These are phyloP conservation scores for Fusarium xyrophilum DNA, from an alignment of 2,329 filamentous ascomycete genomes.

Conservation along the genomic window DNA sequence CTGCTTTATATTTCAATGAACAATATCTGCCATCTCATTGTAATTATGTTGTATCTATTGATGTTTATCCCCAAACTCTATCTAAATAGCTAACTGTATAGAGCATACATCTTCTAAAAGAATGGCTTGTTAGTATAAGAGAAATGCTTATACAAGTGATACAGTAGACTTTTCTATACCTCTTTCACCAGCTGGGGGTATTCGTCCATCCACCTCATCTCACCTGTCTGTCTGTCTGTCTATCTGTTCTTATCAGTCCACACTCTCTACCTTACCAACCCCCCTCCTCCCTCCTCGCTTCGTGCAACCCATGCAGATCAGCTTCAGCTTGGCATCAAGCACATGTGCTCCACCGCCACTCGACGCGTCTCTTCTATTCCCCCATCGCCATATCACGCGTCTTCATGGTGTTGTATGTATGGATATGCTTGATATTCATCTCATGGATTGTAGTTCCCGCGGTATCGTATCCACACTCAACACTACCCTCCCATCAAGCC, in stretches of 20 bases:
- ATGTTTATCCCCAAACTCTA: not conserved
- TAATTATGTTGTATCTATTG: not conserved
- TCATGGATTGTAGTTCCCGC: conserved; percentile 2
- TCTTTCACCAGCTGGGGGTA: conserved; percentile 24
- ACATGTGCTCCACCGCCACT: conserved; percentile 18
- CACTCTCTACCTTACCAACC: not conserved
- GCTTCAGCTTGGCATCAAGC: not conserved
- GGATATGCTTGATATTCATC: conserved; percentile 9
- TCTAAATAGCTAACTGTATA: not conserved
- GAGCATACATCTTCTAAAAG: not conserved
- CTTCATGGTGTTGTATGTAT: conserved; percentile 31
- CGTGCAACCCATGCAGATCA: conserved; percentile 25
- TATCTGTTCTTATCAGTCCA: not conserved
- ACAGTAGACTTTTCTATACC: not conserved
- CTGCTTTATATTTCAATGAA: not conserved
- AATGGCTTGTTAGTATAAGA: not conserved
- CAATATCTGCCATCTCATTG: not conserved
- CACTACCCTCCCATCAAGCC: conserved; percentile 20
- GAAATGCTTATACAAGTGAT: not conserved
- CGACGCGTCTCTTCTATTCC: conserved; percentile 30
- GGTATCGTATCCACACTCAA: conserved; percentile 30
- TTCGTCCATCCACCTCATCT: conserved; percentile 32
- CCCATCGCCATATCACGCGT: conserved; percentile 36
- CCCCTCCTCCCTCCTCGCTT: conserved; percentile 5
- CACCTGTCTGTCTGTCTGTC: conserved; percentile 7